Evolutionary conservation across 2,329 filamentous ascomycete species (phyloP).

Genomic region (Penicillium brevicompactum): DNA sequence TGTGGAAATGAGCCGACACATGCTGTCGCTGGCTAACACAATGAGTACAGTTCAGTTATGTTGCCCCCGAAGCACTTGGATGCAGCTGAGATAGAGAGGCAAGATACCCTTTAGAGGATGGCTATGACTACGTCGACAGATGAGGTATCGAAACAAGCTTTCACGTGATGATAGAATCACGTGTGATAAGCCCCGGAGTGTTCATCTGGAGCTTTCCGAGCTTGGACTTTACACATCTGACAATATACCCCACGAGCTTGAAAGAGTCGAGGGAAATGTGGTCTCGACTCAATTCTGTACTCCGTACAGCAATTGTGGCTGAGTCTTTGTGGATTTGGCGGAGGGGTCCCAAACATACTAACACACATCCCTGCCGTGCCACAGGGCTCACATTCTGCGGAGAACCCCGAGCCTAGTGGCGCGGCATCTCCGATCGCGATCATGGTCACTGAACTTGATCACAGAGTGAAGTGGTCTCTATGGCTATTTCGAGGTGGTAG

Average conservation of each 20-base stretch:
- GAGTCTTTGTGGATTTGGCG: neutral
- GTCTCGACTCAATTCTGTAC: no score
- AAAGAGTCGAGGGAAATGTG: neutral
- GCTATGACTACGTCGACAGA: neutral
- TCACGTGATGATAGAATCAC: conserved; percentile 5
- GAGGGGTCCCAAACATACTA: neutral
- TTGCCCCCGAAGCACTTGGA: neutral
- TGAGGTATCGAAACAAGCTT: neutral
- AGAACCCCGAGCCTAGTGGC: neutral
- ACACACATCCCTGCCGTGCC: neutral
- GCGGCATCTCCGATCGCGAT: conserved; percentile 4
- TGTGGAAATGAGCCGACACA: conserved; percentile 13
- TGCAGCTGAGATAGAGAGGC: neutral
- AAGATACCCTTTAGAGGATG: conserved; percentile 1
- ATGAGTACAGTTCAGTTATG: neutral
- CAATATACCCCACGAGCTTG: no score
- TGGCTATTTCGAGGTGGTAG: no score
- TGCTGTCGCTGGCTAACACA: conserved; percentile 12
- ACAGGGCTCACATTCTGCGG: conserved; percentile 1
- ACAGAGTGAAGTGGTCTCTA: neutral
- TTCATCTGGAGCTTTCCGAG: neutral
- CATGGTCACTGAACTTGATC: neutral
- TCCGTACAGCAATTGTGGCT: neutral
- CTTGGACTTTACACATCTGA: neutral
- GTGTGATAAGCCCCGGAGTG: neutral